A percentile compares a stretch with the other conserved stretches of the same genome.
Evolutionary conservation across 2,329 filamentous ascomycete genomes (phyloP).

Genomic region (Magnaporthiopsis incrustans): DNA sequence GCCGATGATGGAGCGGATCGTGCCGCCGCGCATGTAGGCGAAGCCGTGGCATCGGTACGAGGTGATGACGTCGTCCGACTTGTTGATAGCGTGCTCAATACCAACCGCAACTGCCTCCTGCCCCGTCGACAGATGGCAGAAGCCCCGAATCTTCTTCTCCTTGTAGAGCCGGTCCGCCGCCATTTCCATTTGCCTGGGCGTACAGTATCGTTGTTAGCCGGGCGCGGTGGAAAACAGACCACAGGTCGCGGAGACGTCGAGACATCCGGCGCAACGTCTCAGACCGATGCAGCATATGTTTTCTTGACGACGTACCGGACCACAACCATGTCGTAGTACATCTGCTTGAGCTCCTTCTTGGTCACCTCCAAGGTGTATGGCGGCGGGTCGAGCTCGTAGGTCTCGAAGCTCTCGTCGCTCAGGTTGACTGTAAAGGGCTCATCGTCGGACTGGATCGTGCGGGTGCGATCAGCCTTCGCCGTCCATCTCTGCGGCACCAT

Average conservation of each 20-base stretch:
- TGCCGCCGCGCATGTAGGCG: slow-evolving; percentile 89
- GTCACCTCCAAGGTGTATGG: slow-evolving; percentile 87
- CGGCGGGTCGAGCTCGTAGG: slow-evolving; percentile 95
- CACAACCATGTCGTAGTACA: slow-evolving; percentile 97
- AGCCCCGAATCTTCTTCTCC: slow-evolving; percentile 99
- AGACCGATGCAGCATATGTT: background rate
- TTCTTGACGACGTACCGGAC: slow-evolving; percentile 59
- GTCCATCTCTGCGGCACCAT: background rate
- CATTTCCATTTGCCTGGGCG: slow-evolving; percentile 93
- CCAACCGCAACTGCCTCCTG: slow-evolving; percentile 96
- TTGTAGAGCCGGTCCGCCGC: slow-evolving; percentile 98
- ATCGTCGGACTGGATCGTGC: slow-evolving; percentile 66
- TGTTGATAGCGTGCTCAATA: slow-evolving; percentile 92
- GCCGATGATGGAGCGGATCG: slow-evolving; percentile 87
- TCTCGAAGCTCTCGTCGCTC: slow-evolving; percentile 98
- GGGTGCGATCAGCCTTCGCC: slow-evolving; percentile 10
- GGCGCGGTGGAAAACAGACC: background rate
- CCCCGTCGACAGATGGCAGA: slow-evolving; percentile 96
- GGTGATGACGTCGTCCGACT: slow-evolving; percentile 90
- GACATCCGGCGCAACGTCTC: background rate
- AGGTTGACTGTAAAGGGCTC: slow-evolving; percentile 87
- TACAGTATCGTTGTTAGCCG: background rate
- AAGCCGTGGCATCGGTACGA: slow-evolving; percentile 99
- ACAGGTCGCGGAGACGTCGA: slow-evolving; percentile 10
- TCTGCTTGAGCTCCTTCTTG: slow-evolving; percentile 97